phyloP scores from a whole-genome alignment of 1,139 yeast genomes.

The Keqinozyma sinolaborantium region DNA sequence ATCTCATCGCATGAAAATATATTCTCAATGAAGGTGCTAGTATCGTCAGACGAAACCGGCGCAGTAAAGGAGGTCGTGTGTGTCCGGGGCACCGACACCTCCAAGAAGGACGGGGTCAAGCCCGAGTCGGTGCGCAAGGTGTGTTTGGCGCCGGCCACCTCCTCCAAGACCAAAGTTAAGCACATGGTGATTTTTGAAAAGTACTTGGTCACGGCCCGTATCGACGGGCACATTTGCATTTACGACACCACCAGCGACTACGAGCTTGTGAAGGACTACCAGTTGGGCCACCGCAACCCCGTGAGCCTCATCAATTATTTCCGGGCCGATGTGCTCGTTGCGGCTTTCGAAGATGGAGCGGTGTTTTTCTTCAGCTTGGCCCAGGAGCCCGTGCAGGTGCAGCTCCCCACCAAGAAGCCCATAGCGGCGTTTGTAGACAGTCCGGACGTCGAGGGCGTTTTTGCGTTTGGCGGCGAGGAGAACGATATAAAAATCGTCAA shows the following conservation, averaged over 20 bases:
- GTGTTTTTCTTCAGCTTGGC: constrained; percentile 40
- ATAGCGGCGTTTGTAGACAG: constrained; percentile 46
- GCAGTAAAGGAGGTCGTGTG: constrained; percentile 55
- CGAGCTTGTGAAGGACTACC: constrained; percentile 6
- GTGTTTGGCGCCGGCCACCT: constrained; percentile 29
- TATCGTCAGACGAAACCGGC: constrained; percentile 56
- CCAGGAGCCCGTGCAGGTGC: constrained; percentile 25
- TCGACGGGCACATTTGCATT: constrained; percentile 39
- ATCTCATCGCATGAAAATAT: constrained; percentile 8
- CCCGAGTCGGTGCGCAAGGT: constrained; percentile 45
- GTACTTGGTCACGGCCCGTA: constrained; percentile 39
- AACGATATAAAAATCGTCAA: constrained; percentile 54
- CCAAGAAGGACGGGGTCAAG: constrained; percentile 54
- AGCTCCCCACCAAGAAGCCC: constrained; percentile 28
- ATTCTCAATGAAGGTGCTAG: constrained; percentile 45
- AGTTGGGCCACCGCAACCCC: constrained; percentile 26
- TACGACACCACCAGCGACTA: constrained; percentile 27
- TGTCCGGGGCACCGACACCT: constrained; percentile 64
- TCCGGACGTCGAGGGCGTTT: constrained; percentile 41
- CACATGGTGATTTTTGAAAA: constrained; percentile 18
- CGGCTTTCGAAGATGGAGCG: constrained; percentile 49
- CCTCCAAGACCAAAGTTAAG: constrained; percentile 24
- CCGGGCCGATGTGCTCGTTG: constrained; percentile 27
- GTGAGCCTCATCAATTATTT: constrained; percentile 28
- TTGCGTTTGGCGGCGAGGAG: constrained; percentile 77